Base-by-base conservation (phyloP, 352 stramenopile genomes). In the Phytopythium cucurbitacearum region DNA sequence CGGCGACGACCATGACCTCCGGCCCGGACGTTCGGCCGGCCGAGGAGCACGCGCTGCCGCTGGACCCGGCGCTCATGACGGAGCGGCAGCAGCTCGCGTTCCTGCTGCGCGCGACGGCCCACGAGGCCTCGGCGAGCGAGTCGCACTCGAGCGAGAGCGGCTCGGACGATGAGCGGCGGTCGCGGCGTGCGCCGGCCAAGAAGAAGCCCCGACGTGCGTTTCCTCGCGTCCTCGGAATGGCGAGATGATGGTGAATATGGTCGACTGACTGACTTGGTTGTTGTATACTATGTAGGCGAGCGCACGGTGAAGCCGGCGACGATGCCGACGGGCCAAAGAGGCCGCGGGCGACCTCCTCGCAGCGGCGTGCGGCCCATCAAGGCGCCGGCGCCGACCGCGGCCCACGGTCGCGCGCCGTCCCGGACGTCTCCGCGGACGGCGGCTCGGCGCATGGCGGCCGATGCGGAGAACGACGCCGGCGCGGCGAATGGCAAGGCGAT, bases 81-180 rank as follows among this genome's bases (percentile, higher is more conserved):
- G 81, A 91, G 65, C 76, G 81, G 8, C 81, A 91, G 59, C 81
- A 89, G 57, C 57, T 91, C 48, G 74, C 81, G 46, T 91, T 91
- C 56, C 65, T 91, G 16, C 61, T 91, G 56, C 76, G 78, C 4
- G 77, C 69, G 43, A 89, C 81, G 1, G 78, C 81, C 36, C 76
- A 81, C 12, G 74, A 80, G n/a, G 73, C 69, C 33, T 76, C 65
- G 36, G 62, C 70, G 35, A 57, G 45, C 37, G 48, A 50, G 11
- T 39, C 16, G 34, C 60, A 51, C 7, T 69, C 60, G 10, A 65
- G 58, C 36, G 59, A 59, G 10, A 33, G 44, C 32, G 69, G 62
- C 3, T 74, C 56, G 53, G 75, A 56, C 5, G 63, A 67, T 8
- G 70, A 74, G 11, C 52, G 71, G 35, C 39, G 21, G 15, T 58